A percentile compares a stretch with the other conserved stretches of the same genome.
Evolutionary conservation across 2,329 filamentous ascomycete genomes (phyloP).

Genomic region (Fusarium denticulatum): DNA sequence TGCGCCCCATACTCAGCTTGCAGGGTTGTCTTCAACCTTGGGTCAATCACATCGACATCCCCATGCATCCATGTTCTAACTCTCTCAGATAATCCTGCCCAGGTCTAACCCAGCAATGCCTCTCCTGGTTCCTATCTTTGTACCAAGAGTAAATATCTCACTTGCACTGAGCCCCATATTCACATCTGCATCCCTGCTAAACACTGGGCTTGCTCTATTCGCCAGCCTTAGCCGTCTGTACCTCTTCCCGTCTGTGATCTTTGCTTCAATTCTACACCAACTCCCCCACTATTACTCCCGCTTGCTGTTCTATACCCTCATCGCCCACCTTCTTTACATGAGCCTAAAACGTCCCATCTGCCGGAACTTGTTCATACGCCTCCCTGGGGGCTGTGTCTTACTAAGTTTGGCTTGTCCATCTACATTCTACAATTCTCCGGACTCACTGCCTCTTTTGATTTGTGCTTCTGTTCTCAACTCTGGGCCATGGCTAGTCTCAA

Average conservation of each 20-base stretch:
- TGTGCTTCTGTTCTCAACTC: slow-evolving; percentile 53
- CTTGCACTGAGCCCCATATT: slow-evolving; percentile 27
- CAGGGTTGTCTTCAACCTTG: slow-evolving; percentile 42
- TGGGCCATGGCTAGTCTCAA: slow-evolving; percentile 64
- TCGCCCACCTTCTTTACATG: slow-evolving; percentile 47
- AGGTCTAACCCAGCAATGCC: slow-evolving; percentile 41
- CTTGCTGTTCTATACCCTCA: slow-evolving; percentile 42
- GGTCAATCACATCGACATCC: slow-evolving; percentile 28
- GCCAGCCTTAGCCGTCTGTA: slow-evolving; percentile 34
- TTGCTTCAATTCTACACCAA: slow-evolving; percentile 36
- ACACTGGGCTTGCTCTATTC: slow-evolving; percentile 22
- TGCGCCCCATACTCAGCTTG: slow-evolving; percentile 48
- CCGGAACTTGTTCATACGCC: slow-evolving; percentile 46
- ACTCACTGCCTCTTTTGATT: slow-evolving; percentile 45
- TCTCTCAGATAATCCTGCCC: slow-evolving; percentile 22
- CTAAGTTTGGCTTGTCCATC: slow-evolving; percentile 54
- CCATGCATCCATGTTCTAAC: slow-evolving; percentile 23
- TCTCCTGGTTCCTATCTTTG: slow-evolving; percentile 43
- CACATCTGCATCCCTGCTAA: slow-evolving; percentile 34
- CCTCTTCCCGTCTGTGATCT: slow-evolving; percentile 42
- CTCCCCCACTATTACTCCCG: slow-evolving; percentile 39
- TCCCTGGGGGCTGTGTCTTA: slow-evolving; percentile 58
- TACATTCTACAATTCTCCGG: slow-evolving; percentile 43
- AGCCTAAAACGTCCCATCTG: slow-evolving; percentile 45
- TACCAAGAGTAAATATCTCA: slow-evolving; percentile 32